A percentile compares a stretch with the other conserved stretches of the same genome.
phyloP scores from a whole-genome alignment of 2,329 filamentous ascomycete genomes.

The Cladosporium sp. region DNA sequence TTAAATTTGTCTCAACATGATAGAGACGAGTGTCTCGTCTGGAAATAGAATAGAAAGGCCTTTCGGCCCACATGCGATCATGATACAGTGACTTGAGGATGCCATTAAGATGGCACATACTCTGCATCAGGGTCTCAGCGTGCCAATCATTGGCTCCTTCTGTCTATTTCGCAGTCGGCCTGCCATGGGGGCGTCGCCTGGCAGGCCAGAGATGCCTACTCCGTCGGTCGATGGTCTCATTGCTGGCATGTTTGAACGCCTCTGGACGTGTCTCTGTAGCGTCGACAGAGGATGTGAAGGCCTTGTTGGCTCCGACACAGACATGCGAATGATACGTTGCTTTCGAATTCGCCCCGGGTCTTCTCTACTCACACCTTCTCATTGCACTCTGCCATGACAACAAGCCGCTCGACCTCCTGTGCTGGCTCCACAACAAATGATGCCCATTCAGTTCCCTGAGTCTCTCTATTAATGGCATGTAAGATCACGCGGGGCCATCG shows the following conservation, averaged over 20 bases:
- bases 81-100: background rate
- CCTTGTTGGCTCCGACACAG: background rate
- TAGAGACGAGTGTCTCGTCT: too few relatives aligned
- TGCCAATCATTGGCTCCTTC: background rate
- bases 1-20: too few relatives aligned
- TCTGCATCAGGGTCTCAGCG: background rate
- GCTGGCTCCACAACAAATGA: background rate
- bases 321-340: background rate
- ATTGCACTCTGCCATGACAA: background rate
- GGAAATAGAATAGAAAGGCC: too few relatives aligned
- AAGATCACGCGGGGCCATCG: conserved; percentile 4
- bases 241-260: background rate
- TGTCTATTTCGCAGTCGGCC: background rate
- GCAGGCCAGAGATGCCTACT: background rate
- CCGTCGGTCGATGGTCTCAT: background rate
- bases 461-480: background rate
- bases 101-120: background rate
- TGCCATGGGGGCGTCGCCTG: background rate
- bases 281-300: background rate
- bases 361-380: background rate
- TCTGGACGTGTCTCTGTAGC: background rate
- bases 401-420: background rate
- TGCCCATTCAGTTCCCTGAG: background rate
- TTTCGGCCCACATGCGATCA: background rate
- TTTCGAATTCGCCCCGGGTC: background rate